Base-by-base conservation (phyloP, 306 rosid genomes). In the Ormosia emarginata region DNA sequence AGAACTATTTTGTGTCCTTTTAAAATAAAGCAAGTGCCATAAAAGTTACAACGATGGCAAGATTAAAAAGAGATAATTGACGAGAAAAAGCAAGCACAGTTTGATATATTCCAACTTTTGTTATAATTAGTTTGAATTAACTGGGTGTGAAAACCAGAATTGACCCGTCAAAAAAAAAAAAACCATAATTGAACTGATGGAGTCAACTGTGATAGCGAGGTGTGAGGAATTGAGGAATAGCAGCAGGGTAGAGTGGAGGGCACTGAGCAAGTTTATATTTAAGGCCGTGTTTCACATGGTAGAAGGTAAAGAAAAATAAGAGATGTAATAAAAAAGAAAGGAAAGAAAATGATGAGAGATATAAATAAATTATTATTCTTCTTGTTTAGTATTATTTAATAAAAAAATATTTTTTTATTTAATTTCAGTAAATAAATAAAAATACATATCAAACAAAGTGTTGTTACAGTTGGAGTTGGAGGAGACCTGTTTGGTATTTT, bases 401-500 rank as follows among this genome's bases (percentile, higher is more conserved):
- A 2, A 4, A 40, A 40, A 40, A 40, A 3, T 40, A 40, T 40
- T 40, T 40, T 5, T 40, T 40, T 40, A 40, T 40, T 40, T 4
- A 40, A 40, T 24, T 24, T 24, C 1, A 24, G 1, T 24, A 40
- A 40, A 7, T 40, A 40, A 40, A 40, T 40, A 1, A 40, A 40
- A 40, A 40, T 40, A 4, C 43, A 40, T 6, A 40, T 7, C 30
- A 56, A 56, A 56, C 3, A 56, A 77, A 67, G 13, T 11, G 61
- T 71, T 41, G 55, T 41, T 63, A 65, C 36, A 33, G 52, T 52
- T 17, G 47, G 64, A 49, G 30, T 47, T 6, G 13, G 47, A 64
- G 33, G 66, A 24, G 85, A 76, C 13, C n/a, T 71, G 83, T 61
- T 71, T 70, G 87, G 76, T 86, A 69, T 68, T 78, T 67, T 36